phyloP scores from a whole-genome alignment of 75 land plant genomes.

The Pseudotsuga menziesii region DNA sequence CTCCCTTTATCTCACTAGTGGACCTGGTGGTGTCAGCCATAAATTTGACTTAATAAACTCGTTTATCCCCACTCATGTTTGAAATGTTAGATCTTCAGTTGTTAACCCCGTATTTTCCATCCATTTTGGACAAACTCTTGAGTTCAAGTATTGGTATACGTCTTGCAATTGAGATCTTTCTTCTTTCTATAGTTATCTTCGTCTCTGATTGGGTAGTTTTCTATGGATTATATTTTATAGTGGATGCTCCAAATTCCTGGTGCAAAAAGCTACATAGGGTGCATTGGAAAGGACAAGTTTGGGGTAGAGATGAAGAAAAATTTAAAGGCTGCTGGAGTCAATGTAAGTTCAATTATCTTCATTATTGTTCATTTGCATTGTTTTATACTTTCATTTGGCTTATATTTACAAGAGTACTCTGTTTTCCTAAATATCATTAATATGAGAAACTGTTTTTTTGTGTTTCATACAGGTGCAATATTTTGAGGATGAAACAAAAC shows the following conservation, averaged over 20 bases:
- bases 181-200: neutral
- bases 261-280: conserved; percentile 92
- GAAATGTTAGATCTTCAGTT: no score
- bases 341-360: conserved; percentile 42
- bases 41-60: no score
- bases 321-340: conserved; percentile 68
- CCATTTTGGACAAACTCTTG: no score
- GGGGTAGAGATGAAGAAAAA: conserved; percentile 91
- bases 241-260: conserved; percentile 98
- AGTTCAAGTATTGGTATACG: no score
- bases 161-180: no score
- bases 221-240: conserved; percentile 26
- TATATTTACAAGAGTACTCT: neutral
- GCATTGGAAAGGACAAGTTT: conserved; percentile 97
- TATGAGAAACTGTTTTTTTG: neutral
- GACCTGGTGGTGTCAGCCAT: no score
- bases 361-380: neutral
- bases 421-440: neutral
- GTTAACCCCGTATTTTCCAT: no score
- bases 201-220: neutral
- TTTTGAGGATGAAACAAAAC: conserved; percentile 63
- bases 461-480: conserved; percentile 63
- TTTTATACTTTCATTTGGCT: conserved; percentile 4
- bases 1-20: no score
- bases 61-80: no score